Base-by-base conservation (phyloP, 106 monocot genomes). In the Hemerocallis citrina region DNA sequence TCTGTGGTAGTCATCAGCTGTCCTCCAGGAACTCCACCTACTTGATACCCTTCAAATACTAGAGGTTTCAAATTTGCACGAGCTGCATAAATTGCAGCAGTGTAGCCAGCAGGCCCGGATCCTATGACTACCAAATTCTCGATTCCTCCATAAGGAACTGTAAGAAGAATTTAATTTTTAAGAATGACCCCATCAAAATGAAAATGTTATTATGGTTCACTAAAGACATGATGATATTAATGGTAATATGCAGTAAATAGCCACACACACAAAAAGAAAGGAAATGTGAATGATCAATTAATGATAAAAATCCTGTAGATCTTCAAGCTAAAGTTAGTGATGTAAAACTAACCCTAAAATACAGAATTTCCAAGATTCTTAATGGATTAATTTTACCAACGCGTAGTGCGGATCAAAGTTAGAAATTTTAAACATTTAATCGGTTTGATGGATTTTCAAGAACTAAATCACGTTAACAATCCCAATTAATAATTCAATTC, bases 1-100 rank as follows among this genome's bases (percentile, higher is more conserved):
- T 94, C 94, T 11, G 94, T 94, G 22, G 94, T 94, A 9, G 94
- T 94, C 94, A 94, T 94, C 56, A 94, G 65, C 71, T 94, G 94
- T 12, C 94, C 94, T 59, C 94, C 94, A 30, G 94, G 94, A 65
- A 89, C 89, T 64, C 94, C 94, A 61, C 94, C 94, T 11, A 89
- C 80, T 73, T 94, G 94, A 74, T 70, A 94, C 12, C 94, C 94
- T 72, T 94, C 89, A 63, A 94, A 94, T n/a, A 94, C 94, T 38
- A 89, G 3, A 20, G 94, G 94, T 68, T 94, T 94, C 70, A 94
- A 69, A 66, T 94, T 94, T 54, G 94, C 94, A 55, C 94, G 85
- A 47, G 89, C 94, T 27, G 94, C 85, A 78, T 94, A 94, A 61
- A 94, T 89, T 34, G 94, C 94, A 7, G 94, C 94, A 8, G 94